Percentiles rank a stretch among this genome's conserved stretches.
phyloP scores from a whole-genome alignment of 768 basidiomycete genomes.

The Kwoniella sp. region DNA sequence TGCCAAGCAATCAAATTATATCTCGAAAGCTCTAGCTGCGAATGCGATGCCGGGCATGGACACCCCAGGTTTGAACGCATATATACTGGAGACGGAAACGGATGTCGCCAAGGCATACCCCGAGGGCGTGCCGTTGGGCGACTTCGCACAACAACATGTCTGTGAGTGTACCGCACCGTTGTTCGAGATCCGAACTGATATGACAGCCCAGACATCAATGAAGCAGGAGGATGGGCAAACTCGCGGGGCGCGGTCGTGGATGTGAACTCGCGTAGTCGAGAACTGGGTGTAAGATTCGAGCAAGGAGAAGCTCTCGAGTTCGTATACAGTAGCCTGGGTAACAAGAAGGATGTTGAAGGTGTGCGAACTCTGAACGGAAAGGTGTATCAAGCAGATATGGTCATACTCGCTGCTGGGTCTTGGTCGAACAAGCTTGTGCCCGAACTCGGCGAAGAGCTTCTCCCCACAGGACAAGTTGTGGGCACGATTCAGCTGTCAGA shows the following conservation, averaged over 20 bases:
- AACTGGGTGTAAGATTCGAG: not conserved
- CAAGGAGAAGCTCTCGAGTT: slow-evolving; percentile 6
- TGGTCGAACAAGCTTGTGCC: slow-evolving; percentile 13
- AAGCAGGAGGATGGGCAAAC: slow-evolving; percentile 9
- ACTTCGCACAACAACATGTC: slow-evolving; percentile 6
- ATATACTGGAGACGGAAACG: slow-evolving; percentile 1
- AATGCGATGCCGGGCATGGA: slow-evolving; percentile 7
- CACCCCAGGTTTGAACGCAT: slow-evolving; percentile 3
- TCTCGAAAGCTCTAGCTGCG: slow-evolving; percentile 6
- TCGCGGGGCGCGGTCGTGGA: slow-evolving; percentile 4
- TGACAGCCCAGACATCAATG: slow-evolving; percentile 1
- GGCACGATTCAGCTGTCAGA: slow-evolving; percentile 2
- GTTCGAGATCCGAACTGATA: not conserved
- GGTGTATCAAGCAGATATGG: not conserved
- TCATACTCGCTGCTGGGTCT: slow-evolving; percentile 6
- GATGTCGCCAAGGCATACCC: slow-evolving; percentile 1
- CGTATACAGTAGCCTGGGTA: not conserved
- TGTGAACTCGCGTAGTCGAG: not conserved
- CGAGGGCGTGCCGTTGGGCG: slow-evolving; percentile 1
- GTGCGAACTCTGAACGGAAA: not conserved
- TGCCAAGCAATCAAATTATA: slow-evolving; percentile 5
- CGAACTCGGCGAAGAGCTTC: slow-evolving; percentile 5
- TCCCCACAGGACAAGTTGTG: slow-evolving; percentile 8
- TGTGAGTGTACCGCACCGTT: not conserved
- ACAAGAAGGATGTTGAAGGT: not conserved